phyloP scores from a whole-genome alignment of 257 asterid genomes.

The Fraxinus quadrangulata region DNA sequence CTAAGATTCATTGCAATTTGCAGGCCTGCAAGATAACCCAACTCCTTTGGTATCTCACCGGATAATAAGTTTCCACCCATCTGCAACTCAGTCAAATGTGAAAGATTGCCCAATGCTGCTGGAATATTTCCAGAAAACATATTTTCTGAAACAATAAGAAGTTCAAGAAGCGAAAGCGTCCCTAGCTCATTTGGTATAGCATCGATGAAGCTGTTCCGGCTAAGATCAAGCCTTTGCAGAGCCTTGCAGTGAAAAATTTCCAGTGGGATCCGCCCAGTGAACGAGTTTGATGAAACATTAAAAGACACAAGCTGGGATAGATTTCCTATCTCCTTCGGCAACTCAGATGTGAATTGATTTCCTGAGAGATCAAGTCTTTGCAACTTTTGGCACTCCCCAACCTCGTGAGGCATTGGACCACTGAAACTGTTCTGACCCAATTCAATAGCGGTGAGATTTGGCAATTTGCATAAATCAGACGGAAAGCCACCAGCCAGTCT shows the following conservation, averaged over 20 bases:
- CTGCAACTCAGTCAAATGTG: conserved; percentile 84
- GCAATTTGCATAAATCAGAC: conserved; percentile 62
- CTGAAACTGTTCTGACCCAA: conserved; percentile 69
- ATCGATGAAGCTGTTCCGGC: conserved; percentile 61
- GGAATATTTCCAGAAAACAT: conserved; percentile 72
- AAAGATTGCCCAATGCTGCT: conserved; percentile 68
- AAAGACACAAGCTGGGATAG: conserved; percentile 71
- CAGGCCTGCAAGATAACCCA: conserved; percentile 68
- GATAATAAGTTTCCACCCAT: conserved; percentile 80
- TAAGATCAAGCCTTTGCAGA: conserved; percentile 84
- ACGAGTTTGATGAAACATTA: conserved; percentile 64
- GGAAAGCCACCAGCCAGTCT: conserved; percentile 67
- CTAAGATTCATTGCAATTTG: conserved; percentile 91
- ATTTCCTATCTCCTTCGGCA: conserved; percentile 74
- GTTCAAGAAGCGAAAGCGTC: conserved; percentile 73
- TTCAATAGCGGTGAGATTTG: conserved; percentile 76
- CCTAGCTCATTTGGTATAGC: conserved; percentile 65
- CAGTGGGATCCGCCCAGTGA: conserved; percentile 59
- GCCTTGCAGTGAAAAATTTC: conserved; percentile 70
- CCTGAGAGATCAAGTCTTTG: conserved; percentile 87
- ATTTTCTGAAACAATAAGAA: conserved; percentile 69
- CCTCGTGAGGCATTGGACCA: conserved; percentile 67
- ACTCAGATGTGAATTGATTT: conserved; percentile 54
- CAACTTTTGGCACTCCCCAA: conserved; percentile 64
- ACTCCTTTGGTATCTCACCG: conserved; percentile 76